Conservation (phyloP, 108 stramenopile genomes). For the Nannochloropsis granulata region DNA sequence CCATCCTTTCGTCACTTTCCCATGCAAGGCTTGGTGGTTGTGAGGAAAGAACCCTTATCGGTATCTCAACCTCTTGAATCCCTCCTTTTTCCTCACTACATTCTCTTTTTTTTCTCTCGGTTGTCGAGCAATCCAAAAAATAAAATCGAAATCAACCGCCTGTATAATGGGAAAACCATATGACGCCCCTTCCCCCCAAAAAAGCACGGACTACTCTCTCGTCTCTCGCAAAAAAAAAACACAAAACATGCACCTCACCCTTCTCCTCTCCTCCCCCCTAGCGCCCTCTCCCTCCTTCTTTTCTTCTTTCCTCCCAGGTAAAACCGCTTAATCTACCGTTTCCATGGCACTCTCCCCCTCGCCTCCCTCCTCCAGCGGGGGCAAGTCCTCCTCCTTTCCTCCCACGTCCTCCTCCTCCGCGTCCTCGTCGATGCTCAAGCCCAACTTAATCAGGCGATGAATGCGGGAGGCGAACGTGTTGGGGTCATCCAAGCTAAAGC, state of each 20-base stretch:
- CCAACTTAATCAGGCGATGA: conserved; percentile 92
- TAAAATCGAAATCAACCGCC: no score
- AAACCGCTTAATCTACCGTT: conserved; percentile 78
- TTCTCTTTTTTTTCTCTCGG: no score
- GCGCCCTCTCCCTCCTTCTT: neutral
- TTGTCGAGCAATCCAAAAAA: no score
- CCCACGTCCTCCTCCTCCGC: conserved; percentile 58
- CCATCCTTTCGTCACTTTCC: no score
- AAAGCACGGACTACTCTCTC: no score
- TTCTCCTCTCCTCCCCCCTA: neutral
- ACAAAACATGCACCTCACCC: neutral
- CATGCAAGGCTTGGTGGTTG: no score
- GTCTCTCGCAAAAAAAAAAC: no score
- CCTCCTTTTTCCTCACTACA: no score
- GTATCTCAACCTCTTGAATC: no score
- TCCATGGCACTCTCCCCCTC: conserved; percentile 98
- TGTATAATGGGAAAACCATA: no score
- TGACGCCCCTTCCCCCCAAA: no score
- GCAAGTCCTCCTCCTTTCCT: conserved; percentile 74
- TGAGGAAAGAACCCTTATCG: no score
- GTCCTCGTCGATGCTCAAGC: conserved; percentile 95
- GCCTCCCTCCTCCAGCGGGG: conserved; percentile 78
- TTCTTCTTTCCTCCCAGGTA: neutral
- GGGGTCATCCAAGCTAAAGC: conserved; percentile 98
- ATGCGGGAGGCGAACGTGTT: conserved; percentile 97